Conservation (phyloP, 805 yeast species). For the Barnettozyma siamensis region DNA sequence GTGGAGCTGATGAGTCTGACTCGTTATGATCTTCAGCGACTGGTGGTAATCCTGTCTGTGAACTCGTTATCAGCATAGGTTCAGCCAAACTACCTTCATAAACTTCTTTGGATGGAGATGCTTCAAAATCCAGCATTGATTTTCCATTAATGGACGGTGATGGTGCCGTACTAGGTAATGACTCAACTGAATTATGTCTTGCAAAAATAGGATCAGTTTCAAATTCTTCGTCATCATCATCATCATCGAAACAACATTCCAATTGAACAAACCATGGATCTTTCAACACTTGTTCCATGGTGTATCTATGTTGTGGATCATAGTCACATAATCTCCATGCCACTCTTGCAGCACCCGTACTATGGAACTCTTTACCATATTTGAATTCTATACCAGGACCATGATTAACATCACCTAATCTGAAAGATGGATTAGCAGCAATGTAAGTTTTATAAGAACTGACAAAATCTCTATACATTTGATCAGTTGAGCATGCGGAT, state of each 20-base stretch:
- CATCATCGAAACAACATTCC: constrained; percentile 56
- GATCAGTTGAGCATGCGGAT: constrained; percentile 41
- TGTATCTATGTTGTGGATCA: constrained; percentile 45
- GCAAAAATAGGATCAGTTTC: constrained; percentile 9
- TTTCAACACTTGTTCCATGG: constrained; percentile 44
- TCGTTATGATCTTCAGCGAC: constrained; percentile 13
- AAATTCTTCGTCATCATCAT: constrained; percentile 24
- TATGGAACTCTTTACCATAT: constrained; percentile 56
- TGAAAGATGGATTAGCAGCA: constrained; percentile 41
- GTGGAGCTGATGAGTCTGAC: constrained; percentile 3
- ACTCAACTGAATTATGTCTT: constrained; percentile 8
- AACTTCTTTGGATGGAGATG: not conserved
- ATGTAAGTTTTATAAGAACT: constrained; percentile 38
- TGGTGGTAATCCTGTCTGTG: constrained; percentile 10
- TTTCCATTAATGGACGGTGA: constrained; percentile 9
- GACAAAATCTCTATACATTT: constrained; percentile 51
- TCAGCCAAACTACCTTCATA: not conserved
- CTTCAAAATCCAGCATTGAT: constrained; percentile 22
- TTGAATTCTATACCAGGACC: constrained; percentile 73
- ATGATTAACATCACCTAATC: constrained; percentile 38
- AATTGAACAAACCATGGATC: constrained; percentile 61
- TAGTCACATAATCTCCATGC: constrained; percentile 77
- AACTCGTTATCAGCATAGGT: constrained; percentile 3
- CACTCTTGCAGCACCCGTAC: constrained; percentile 57
- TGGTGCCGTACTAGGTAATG: constrained; percentile 2